Conservation (phyloP, 352 stramenopile species). For the Phytophthora sojae region DNA sequence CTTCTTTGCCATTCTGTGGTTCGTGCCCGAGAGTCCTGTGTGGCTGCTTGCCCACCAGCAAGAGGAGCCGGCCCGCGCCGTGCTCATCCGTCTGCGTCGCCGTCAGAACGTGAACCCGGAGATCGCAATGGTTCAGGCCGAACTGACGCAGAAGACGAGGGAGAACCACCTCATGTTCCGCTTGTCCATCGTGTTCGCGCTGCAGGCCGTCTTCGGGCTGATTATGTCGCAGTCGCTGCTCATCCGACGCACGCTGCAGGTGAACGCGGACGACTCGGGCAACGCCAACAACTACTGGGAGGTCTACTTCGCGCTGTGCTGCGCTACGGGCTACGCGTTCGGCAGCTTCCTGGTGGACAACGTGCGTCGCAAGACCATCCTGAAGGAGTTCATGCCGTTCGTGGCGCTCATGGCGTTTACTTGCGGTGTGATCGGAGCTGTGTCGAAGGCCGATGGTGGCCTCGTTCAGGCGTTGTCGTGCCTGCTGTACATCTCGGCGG, state of each 20-base stretch:
- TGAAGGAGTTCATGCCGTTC: conserved; percentile 79
- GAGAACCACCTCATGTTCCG: conserved; percentile 74
- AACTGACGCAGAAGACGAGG: conserved; percentile 57
- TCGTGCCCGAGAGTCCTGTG: conserved; percentile 83
- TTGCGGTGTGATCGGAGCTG: conserved; percentile 56
- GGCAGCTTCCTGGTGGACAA: conserved; percentile 86
- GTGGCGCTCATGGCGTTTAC: conserved; percentile 69
- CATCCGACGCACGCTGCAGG: conserved; percentile 52
- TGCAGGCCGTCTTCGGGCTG: conserved; percentile 67
- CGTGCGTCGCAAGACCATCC: conserved; percentile 89
- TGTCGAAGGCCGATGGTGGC: conserved; percentile 40
- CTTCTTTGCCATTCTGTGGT: conserved; percentile 64
- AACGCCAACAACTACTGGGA: conserved; percentile 58
- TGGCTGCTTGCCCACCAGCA: conserved; percentile 71
- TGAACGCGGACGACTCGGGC: conserved; percentile 26
- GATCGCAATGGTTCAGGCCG: conserved; percentile 58
- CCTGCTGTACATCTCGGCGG: conserved; percentile 70
- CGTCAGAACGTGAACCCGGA: conserved; percentile 77
- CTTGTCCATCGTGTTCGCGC: conserved; percentile 57
- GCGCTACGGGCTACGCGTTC: conserved; percentile 61
- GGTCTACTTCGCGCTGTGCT: conserved; percentile 62
- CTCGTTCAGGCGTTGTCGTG: conserved; percentile 64
- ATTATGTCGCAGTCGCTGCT: conserved; percentile 81
- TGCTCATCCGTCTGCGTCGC: conserved; percentile 68
- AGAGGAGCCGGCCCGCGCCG: conserved; percentile 58